Evolutionary conservation across 495 filamentous ascomycete genomes (phyloP).

Genomic region (Clavariopsis aquatica): DNA sequence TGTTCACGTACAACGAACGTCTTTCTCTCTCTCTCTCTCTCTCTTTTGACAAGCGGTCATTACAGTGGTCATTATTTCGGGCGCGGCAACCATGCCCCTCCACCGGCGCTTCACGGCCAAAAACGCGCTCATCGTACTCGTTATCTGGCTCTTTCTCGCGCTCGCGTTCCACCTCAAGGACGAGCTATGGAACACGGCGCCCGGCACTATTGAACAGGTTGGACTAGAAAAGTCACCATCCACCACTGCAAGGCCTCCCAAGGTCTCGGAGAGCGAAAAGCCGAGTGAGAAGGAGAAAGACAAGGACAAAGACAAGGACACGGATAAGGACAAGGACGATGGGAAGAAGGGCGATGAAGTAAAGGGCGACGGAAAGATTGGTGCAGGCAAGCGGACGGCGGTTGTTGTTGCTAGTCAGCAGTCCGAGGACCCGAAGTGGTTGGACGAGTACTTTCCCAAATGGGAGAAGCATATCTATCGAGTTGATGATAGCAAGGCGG

Average conservation of each 20-base stretch:
- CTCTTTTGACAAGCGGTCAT: neutral
- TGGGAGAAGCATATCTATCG: conserved; percentile 37
- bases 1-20: too few relatives aligned
- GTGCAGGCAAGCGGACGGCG: conserved; percentile 11
- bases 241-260: neutral
- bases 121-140: conserved; percentile 21
- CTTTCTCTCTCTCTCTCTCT: too few relatives aligned
- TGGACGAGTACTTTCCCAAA: conserved; percentile 36
- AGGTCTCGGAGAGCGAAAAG: neutral
- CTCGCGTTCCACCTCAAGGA: conserved; percentile 29
- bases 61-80: neutral
- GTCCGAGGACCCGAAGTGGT: conserved; percentile 34
- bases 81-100: conserved; percentile 9
- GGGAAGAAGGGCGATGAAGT: neutral
- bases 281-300: neutral
- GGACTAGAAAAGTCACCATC: neutral
- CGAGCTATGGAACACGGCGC: conserved; percentile 21
- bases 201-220: neutral
- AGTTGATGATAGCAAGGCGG: conserved; percentile 32
- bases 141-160: conserved; percentile 23
- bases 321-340: neutral
- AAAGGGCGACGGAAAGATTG: neutral
- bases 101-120: conserved; percentile 20
- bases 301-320: neutral
- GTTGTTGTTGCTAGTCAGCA: conserved; percentile 36